These are phyloP conservation scores for Annulohypoxylon nitens DNA, from an alignment of 495 filamentous ascomycete species.

Conservation along the genomic window DNA sequence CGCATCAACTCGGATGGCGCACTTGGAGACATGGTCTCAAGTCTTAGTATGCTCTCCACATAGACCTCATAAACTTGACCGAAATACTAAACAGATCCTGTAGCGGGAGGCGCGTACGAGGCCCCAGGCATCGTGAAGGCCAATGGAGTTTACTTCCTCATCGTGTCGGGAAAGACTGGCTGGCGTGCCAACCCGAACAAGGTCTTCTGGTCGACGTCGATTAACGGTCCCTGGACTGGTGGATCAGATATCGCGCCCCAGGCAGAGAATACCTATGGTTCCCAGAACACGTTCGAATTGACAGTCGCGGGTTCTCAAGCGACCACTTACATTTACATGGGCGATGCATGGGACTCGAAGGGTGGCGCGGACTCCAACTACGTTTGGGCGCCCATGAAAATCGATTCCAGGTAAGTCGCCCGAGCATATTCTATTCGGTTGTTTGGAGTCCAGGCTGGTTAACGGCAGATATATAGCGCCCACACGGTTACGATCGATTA, in stretches of 20 bases:
- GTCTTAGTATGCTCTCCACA: constrained; percentile 41
- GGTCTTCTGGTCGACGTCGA: constrained; percentile 55
- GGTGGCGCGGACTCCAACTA: constrained; percentile 58
- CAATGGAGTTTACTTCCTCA: constrained; percentile 58
- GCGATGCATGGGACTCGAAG: constrained; percentile 59
- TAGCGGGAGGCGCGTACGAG: constrained; percentile 57
- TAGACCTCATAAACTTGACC: not conserved
- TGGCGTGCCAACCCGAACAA: constrained; percentile 60
- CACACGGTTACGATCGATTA: constrained; percentile 57
- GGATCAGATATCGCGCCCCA: constrained; percentile 58
- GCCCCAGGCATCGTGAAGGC: constrained; percentile 60
- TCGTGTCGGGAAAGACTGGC: constrained; percentile 61
- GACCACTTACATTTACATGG: constrained; percentile 62
- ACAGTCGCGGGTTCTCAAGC: constrained; percentile 56
- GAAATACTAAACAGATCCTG: constrained; percentile 16
- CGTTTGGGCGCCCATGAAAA: constrained; percentile 58
- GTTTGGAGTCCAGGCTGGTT: not conserved
- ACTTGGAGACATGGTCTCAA: constrained; percentile 50
- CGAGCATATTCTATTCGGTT: not conserved
- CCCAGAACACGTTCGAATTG: constrained; percentile 61
- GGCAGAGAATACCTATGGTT: constrained; percentile 59
- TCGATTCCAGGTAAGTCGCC: constrained; percentile 49
- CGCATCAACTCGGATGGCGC: constrained; percentile 57
- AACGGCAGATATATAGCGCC: constrained; percentile 23
- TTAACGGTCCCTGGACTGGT: constrained; percentile 56